These are phyloP conservation scores for Lophiotrema nucula DNA, from an alignment of 495 filamentous ascomycete species.

Conservation along the genomic window DNA sequence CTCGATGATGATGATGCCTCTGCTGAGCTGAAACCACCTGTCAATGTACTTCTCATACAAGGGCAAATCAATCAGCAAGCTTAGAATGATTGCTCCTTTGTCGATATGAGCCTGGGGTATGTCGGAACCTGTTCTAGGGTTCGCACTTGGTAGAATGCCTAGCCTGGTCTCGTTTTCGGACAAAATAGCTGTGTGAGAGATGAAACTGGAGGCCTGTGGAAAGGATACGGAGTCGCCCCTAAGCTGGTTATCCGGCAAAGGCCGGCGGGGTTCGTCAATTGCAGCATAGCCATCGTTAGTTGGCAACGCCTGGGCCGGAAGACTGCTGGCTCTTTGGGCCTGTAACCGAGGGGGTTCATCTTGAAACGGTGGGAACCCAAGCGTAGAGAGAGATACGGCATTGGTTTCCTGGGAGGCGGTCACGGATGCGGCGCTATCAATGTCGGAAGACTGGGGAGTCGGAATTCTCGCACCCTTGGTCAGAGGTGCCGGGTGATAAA, in stretches of 20 bases:
- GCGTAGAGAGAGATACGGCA: neutral
- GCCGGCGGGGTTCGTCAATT: constrained; percentile 9
- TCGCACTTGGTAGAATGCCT: constrained; percentile 16
- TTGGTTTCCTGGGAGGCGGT: neutral
- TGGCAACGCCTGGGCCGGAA: constrained; percentile 21
- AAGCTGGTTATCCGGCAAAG: constrained; percentile 2
- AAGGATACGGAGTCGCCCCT: neutral
- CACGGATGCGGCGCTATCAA: neutral
- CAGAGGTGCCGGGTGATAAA: constrained; percentile 34
- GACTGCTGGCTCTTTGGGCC: constrained; percentile 20
- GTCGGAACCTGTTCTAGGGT: neutral
- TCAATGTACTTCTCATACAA: constrained; percentile 35
- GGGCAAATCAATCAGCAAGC: constrained; percentile 37
- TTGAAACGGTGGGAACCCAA: neutral
- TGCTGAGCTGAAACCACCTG: constrained; percentile 36
- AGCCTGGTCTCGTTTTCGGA: constrained; percentile 24
- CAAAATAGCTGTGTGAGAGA: constrained; percentile 25
- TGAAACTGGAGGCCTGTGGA: constrained; percentile 3
- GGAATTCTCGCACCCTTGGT: constrained; percentile 15
- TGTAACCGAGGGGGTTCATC: neutral
- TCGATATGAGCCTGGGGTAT: constrained; percentile 29
- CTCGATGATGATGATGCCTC: constrained; percentile 38
- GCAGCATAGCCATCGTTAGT: constrained; percentile 10
- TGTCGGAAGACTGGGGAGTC: constrained; percentile 14
- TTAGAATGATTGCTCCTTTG: constrained; percentile 35